phyloP scores from a whole-genome alignment of 2,329 filamentous ascomycete genomes.

The Fusarium chuoi region DNA sequence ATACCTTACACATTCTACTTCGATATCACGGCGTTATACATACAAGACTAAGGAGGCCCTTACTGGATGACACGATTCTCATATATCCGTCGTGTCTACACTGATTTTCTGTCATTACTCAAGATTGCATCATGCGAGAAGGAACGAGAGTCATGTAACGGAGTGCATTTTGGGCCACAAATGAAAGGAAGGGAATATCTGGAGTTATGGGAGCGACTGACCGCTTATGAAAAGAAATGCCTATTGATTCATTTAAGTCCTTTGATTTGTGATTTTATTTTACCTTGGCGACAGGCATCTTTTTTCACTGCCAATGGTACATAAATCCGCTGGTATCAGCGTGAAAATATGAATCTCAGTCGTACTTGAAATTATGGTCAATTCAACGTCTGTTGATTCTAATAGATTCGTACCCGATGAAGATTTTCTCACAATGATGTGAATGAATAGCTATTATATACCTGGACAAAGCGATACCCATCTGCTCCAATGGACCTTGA shows the following conservation, averaged over 20 bases:
- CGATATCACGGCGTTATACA: constrained; percentile 22
- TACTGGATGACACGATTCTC: constrained; percentile 9
- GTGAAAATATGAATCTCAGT: not conserved
- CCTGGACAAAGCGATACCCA: not conserved
- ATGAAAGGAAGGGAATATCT: constrained; percentile 18
- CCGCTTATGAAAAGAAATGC: constrained; percentile 29
- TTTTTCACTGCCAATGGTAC: not conserved
- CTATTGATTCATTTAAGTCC: constrained; percentile 9
- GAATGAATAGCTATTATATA: not conserved
- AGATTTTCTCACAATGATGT: not conserved
- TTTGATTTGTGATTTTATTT: not conserved
- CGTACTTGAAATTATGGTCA: not conserved
- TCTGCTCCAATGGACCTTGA: not conserved
- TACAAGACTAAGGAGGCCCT: constrained; percentile 16
- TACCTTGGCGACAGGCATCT: not conserved
- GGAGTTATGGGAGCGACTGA: constrained; percentile 36
- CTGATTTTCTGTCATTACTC: constrained; percentile 26
- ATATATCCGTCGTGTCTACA: constrained; percentile 12
- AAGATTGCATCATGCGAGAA: constrained; percentile 28
- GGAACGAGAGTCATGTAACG: constrained; percentile 15
- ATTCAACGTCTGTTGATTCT: not conserved
- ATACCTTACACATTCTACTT: not conserved
- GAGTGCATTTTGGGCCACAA: constrained; percentile 26
- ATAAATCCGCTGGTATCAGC: not conserved
- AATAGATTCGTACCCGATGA: not conserved